Percentiles rank a stretch among this genome's conserved stretches.
phyloP scores from a whole-genome alignment of 1,139 yeast genomes.

The Kluyveromyces sp. region DNA sequence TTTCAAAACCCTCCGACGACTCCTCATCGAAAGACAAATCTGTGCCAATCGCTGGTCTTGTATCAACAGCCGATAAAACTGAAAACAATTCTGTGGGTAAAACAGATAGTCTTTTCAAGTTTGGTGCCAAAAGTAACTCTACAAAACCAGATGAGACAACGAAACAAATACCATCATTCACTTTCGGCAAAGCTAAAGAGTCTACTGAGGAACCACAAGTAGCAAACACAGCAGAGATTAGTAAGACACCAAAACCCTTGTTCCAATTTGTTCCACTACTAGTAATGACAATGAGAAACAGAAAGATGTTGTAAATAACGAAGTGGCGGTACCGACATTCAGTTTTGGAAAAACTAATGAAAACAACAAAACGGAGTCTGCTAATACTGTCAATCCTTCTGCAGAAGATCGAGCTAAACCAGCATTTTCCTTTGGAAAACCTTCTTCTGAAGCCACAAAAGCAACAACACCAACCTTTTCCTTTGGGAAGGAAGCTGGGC shows the following conservation, averaged over 20 bases:
- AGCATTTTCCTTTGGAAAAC: conserved; percentile 1
- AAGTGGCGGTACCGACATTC: background rate
- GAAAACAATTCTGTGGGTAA: too few relatives aligned
- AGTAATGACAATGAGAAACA: conserved; percentile 3
- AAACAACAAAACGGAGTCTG: background rate
- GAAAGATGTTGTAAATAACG: background rate
- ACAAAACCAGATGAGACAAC: background rate
- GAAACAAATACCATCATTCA: background rate
- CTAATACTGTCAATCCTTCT: background rate
- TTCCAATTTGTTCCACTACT: conserved; percentile 8
- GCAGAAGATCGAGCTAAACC: background rate
- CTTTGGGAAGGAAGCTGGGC: conserved; percentile 4
- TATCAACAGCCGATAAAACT: too few relatives aligned
- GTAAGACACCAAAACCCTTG: conserved; percentile 2
- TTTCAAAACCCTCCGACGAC: background rate
- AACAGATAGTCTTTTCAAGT: too few relatives aligned
- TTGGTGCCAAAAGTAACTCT: background rate
- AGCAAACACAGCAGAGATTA: background rate
- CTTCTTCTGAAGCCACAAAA: background rate
- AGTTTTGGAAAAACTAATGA: background rate
- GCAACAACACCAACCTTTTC: conserved; percentile 1
- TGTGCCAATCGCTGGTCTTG: too few relatives aligned
- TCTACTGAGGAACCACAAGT: background rate
- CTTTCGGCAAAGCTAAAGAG: background rate
- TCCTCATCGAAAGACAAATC: background rate